Conservation (phyloP, 2,329 filamentous ascomycete genomes). For the Fusarium paranaense region DNA sequence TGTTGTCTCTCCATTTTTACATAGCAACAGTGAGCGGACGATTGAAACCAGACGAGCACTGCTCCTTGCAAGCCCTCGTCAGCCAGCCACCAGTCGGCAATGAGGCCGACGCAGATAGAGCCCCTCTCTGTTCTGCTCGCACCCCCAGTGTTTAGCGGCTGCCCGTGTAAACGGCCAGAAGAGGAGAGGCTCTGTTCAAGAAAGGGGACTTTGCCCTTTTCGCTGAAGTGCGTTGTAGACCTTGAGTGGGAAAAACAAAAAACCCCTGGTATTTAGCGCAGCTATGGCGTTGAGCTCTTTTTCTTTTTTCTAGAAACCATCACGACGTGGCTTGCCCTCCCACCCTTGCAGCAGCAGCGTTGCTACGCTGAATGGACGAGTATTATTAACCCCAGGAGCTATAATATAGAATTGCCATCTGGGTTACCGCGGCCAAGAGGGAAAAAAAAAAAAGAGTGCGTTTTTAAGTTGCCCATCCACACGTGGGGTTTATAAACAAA, state of each 20-base stretch:
- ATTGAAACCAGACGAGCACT: not conserved
- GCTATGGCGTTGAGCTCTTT: not conserved
- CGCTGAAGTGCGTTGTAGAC: not conserved
- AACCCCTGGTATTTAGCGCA: not conserved
- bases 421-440: not conserved
- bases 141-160: not conserved
- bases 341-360: not conserved
- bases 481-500: not conserved
- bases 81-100: not conserved
- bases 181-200: not conserved
- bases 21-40: not conserved
- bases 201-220: not conserved
- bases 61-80: not conserved
- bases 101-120: not conserved
- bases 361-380: not conserved
- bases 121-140: not conserved
- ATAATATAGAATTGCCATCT: not conserved
- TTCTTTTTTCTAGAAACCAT: constrained; percentile 7
- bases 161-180: not conserved
- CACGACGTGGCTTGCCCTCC: not conserved
- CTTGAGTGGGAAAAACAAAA: not conserved
- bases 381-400: not conserved
- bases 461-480: not conserved
- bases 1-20: not conserved
- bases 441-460: not conserved